Evolutionary conservation across 257 asterid genomes (phyloP), one percentile per base, ranked within the genome.

Genomic region (Gentiana straminea): DNA sequence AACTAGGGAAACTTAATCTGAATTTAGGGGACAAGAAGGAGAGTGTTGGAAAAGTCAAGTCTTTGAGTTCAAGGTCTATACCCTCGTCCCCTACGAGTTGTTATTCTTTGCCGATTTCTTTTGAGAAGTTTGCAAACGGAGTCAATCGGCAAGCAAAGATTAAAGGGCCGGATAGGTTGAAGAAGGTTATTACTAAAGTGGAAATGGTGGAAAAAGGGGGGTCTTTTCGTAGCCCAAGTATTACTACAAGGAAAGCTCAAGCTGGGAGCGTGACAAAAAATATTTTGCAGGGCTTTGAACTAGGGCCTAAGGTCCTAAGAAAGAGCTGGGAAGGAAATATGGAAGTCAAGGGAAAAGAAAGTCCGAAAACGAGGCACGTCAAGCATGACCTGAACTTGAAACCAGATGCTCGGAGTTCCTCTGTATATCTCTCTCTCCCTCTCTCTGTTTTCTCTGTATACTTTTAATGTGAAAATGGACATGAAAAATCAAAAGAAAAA

Each of bases 241-340:
- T 79, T 2, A 64, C 63, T 13, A 71, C 70, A 12, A 87, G 81
- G 73, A 83, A 70, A 78, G 52, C 69, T 34, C 45, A 72, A 5
- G 58, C 71, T 39, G 86, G 86, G 70, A 75, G 63, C 68, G 70
- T 70, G 59, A 69, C 75, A 75, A 88, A 80, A 77, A 85, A 76
- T 78, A 68, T 78, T 65, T 81, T 79, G 64, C 86, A 72, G 33
- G 94, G 84, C 48, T 71, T 92, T 51, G 95, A 88, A 8, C 61
- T 85, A 67, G 99, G 95, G 46, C 90, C 97, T 13, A 92, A 84
- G 75, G 81, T 94, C 38, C 74, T 92, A 81, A 85, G 99, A 56
- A 92, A 80, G 83, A 92, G 97, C 77, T 92, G 99, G 99, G 97
- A 92, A 80, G 97, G 97, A 73, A 81, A 80, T 74, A 75, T 83